Conservation (phyloP, 2,329 filamentous ascomycete species). For the Fusarium odoratissimum region DNA sequence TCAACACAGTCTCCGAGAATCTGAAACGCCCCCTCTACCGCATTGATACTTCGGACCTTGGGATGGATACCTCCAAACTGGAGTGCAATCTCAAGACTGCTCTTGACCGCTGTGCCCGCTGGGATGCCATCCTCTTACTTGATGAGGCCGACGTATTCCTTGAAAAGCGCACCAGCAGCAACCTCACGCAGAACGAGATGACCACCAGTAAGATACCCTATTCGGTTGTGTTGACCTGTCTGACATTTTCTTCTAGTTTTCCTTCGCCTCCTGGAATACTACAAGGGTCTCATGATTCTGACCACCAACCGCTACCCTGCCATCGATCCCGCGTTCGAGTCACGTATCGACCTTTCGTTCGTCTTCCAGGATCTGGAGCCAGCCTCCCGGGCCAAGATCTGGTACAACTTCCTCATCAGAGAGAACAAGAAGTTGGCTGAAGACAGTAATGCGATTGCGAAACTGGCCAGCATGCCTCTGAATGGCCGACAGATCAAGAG, state of each 20-base stretch:
- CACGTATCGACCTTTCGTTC: conserved; percentile 56
- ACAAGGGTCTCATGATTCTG: conserved; percentile 52
- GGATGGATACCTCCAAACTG: background rate
- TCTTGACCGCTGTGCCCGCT: conserved; percentile 46
- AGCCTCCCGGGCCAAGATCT: conserved; percentile 37
- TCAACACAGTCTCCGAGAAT: conserved; percentile 28
- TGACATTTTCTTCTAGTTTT: conserved; percentile 10
- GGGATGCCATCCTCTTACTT: conserved; percentile 52
- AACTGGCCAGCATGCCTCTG: background rate
- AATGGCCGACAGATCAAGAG: conserved; percentile 40
- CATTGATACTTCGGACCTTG: conserved; percentile 18
- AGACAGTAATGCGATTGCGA: background rate
- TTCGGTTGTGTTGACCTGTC: rapidly evolving
- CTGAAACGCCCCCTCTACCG: conserved; percentile 21
- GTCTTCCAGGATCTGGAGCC: conserved; percentile 47
- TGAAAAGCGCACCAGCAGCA: conserved; percentile 40
- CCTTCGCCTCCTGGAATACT: conserved; percentile 51
- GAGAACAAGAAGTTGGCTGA: background rate
- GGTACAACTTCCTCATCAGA: conserved; percentile 24
- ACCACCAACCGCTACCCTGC: conserved; percentile 56
- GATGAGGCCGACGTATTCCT: conserved; percentile 56
- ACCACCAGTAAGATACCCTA: conserved; percentile 37
- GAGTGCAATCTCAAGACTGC: conserved; percentile 6
- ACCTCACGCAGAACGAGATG: conserved; percentile 41
- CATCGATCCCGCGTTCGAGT: conserved; percentile 57